Evolutionary conservation across 306 rosid genomes (phyloP), one percentile per base, ranked within the genome.

Genomic region (Prunus dulcis): DNA sequence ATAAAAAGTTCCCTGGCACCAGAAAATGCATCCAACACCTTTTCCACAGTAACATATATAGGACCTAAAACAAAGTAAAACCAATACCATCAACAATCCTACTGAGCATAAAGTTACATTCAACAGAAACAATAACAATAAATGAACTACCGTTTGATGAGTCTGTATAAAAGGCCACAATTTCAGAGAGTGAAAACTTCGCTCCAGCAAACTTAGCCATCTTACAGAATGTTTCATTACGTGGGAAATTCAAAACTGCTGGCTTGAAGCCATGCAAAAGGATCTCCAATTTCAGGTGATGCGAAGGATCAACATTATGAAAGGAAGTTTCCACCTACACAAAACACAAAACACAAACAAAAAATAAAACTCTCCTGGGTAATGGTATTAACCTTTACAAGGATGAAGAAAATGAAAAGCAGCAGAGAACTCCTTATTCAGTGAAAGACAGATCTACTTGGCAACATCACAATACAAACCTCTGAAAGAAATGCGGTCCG

Each of bases 241-340:
- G 96, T 19, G 96, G 93, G 78, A 94, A 92, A 77, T 86, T 92
- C 84, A 92, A 75, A 80, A 76, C 76, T 41, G 89, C 77, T 58
- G 86, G 81, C 73, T 86, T 89, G 71, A 82, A 92, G 78, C 96
- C 96, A 71, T 82, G 86, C 77, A 94, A 80, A 82, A 71, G 80
- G 80, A 94, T 84, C 84, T 90, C 90, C 79, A 94, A 66, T 69
- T 82, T 90, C 5, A 94, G 89, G 67, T 94, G 96, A 88, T 94
- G 98, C 11, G 91, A 94, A 76, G 98, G 93, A 81, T 94, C 98
- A 82, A 94, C 81, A 78, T 90, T 87, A 86, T 92, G 92, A 80
- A 94, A 85, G 77, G 83, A 81, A 79, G 92, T 88, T 83, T 80
- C 91, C 71, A 89, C 96, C 98, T 94, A 32, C 30, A 51, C 4